These are phyloP conservation scores for Cnidoscolus chayamansa DNA, from an alignment of 441 rosid genomes.

Conservation along the genomic window DNA sequence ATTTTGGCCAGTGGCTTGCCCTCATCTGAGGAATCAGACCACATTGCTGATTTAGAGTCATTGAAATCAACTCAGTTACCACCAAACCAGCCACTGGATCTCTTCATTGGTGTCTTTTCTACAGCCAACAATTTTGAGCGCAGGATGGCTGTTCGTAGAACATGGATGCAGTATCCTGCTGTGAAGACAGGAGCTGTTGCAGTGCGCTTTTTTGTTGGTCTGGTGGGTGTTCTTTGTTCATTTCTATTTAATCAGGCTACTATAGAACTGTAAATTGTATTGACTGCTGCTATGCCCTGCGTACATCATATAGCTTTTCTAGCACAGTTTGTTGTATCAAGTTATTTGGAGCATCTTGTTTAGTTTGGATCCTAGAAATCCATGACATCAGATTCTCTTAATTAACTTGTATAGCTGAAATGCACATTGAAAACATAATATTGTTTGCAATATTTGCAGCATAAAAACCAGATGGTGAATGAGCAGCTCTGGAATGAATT, in stretches of 20 bases:
- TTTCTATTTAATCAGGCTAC: not conserved
- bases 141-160: constrained; percentile 92
- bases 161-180: constrained; percentile 94
- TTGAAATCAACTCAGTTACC: constrained; percentile 61
- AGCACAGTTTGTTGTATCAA: no score
- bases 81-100: constrained; percentile 35
- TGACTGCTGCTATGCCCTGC: not conserved
- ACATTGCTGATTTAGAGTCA: constrained; percentile 52
- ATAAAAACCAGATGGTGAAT: constrained; percentile 83
- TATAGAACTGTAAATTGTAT: not conserved
- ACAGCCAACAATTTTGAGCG: constrained; percentile 91
- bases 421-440: not conserved
- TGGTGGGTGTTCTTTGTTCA: constrained; percentile 47
- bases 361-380: constrained; percentile 1
- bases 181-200: constrained; percentile 69
- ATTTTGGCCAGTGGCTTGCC: constrained; percentile 48
- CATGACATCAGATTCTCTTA: not conserved
- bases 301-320: no score
- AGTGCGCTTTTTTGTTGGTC: constrained; percentile 94
- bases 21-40: constrained; percentile 42
- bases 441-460: constrained; percentile 45
- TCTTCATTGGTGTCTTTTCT: constrained; percentile 88
- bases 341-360: not conserved
- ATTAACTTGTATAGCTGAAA: constrained; percentile 8
- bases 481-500: constrained; percentile 94